Conservation (phyloP, 352 stramenopile species). For the Phytophthora cryptogea region DNA sequence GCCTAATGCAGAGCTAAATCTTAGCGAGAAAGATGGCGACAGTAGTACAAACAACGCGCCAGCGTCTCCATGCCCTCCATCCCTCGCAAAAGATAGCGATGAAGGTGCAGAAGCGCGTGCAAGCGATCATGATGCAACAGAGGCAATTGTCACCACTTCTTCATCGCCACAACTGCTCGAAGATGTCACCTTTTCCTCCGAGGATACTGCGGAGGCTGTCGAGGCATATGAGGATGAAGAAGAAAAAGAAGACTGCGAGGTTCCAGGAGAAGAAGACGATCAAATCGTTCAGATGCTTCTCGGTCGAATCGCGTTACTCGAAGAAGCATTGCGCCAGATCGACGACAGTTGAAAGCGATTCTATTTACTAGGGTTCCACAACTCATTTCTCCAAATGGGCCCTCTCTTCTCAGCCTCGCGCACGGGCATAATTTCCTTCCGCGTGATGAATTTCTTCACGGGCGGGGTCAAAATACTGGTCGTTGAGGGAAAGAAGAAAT, state of each 20-base stretch:
- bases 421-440: conserved; percentile 50
- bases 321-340: conserved; percentile 44
- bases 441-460: conserved; percentile 65
- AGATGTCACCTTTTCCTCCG: neutral
- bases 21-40: neutral
- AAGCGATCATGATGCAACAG: neutral
- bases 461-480: conserved; percentile 58
- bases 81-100: neutral
- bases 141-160: too few relatives aligned
- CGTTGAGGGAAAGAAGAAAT: conserved; percentile 68
- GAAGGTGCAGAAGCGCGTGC: neutral
- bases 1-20: neutral
- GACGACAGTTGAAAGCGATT: conserved; percentile 28
- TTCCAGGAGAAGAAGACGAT: conserved; percentile 33
- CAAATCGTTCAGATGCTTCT: conserved; percentile 49
- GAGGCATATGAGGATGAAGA: conserved; percentile 12
- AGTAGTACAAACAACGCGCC: neutral
- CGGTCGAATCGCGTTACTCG: conserved; percentile 47
- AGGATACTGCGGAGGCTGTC: neutral
- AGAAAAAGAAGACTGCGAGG: conserved; percentile 13
- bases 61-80: neutral
- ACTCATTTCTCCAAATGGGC: conserved; percentile 61
- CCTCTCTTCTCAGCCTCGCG: conserved; percentile 40
- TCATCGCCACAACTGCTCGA: neutral
- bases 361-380: conserved; percentile 10